These are phyloP conservation scores for Taiwanofungus camphoratus DNA, from an alignment of 1,284 basidiomycete species.

Conservation along the genomic window DNA sequence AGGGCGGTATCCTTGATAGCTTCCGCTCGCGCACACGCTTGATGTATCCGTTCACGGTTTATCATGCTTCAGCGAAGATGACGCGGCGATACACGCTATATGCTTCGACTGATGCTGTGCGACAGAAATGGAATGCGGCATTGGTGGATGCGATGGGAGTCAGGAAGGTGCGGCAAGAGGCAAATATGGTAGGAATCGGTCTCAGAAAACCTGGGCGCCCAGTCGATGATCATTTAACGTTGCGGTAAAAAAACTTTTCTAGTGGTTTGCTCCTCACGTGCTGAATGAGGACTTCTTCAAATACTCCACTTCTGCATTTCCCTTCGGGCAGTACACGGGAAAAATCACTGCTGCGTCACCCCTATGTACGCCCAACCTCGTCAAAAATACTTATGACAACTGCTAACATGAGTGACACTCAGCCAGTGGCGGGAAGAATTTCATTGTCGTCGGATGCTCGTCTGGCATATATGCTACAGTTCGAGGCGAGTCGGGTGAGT, in stretches of 20 bases:
- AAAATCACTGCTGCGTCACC: slow-evolving; percentile 51
- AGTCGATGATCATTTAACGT: too few species aligned
- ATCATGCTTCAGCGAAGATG: slow-evolving; percentile 53
- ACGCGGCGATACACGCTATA: slow-evolving; percentile 67
- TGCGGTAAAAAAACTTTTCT: too few species aligned
- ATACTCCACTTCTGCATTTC: slow-evolving; percentile 29
- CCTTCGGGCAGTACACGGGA: slow-evolving; percentile 43
- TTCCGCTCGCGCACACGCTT: slow-evolving; percentile 44
- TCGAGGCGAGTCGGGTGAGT: slow-evolving; percentile 45
- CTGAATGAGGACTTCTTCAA: slow-evolving; percentile 62
- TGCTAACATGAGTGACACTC: slow-evolving; percentile 3
- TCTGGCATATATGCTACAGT: slow-evolving; percentile 62
- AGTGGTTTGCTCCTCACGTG: slow-evolving; percentile 62
- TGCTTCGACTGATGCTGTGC: slow-evolving; percentile 46
- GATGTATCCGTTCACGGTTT: slow-evolving; percentile 71
- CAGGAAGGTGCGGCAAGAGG: slow-evolving; percentile 55
- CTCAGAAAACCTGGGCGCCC: too few species aligned
- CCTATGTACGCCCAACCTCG: slow-evolving; percentile 44
- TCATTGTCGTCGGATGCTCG: slow-evolving; percentile 55
- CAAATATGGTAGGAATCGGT: slow-evolving; percentile 52
- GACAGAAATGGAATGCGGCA: slow-evolving; percentile 58
- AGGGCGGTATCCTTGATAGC: slow-evolving; percentile 50
- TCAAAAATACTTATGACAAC: neutral
- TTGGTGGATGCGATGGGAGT: slow-evolving; percentile 58
- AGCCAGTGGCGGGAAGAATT: slow-evolving; percentile 46